Evolutionary conservation across 2,329 filamentous ascomycete species (phyloP).

Genomic region (Verticillium klebahnii): DNA sequence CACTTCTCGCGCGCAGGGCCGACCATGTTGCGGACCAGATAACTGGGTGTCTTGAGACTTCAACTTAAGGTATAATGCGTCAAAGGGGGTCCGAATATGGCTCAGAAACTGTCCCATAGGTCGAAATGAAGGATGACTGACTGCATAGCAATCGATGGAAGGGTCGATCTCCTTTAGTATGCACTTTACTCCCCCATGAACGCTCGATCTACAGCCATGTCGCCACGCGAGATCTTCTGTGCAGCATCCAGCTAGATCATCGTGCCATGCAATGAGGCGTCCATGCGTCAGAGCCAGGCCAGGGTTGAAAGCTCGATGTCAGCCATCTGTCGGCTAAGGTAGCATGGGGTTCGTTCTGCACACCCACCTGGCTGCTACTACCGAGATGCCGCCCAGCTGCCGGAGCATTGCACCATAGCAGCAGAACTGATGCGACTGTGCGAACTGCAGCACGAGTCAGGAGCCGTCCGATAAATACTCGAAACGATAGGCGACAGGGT

Average conservation of each 20-base stretch:
- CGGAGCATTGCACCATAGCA: neutral
- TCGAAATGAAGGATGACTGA: neutral
- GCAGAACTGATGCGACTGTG: neutral
- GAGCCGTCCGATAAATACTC: neutral
- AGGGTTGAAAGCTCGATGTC: neutral
- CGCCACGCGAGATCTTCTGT: neutral
- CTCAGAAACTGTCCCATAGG: neutral
- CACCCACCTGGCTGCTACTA: neutral
- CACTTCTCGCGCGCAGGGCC: conserved; percentile 17
- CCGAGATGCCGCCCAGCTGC: neutral
- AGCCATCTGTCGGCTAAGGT: neutral
- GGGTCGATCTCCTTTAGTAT: neutral
- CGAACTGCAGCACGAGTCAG: neutral
- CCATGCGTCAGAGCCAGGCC: neutral
- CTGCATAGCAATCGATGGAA: neutral
- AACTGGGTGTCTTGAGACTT: neutral
- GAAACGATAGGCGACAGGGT: neutral
- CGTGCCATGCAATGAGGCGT: neutral
- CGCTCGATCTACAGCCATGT: neutral
- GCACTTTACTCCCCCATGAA: neutral
- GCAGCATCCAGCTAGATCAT: neutral
- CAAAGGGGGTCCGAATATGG: neutral
- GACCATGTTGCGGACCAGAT: neutral
- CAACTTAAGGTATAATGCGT: neutral
- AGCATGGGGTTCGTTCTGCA: neutral